Evolutionary conservation across 805 yeast genomes (phyloP).

Genomic region (Saturnispora hagleri): DNA sequence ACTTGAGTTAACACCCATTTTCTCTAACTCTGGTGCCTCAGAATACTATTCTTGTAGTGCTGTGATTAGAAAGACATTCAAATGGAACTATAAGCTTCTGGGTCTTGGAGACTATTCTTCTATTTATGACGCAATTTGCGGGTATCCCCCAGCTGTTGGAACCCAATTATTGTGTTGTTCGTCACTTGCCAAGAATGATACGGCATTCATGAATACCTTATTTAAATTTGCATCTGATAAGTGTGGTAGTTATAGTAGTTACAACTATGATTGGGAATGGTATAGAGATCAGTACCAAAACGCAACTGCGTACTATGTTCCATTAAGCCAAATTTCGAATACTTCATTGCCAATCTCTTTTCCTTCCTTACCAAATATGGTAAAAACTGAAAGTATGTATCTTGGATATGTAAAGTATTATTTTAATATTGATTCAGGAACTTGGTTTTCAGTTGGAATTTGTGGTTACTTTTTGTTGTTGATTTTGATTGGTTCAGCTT

Average conservation of each 20-base stretch:
- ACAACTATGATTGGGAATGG: constrained; percentile 16
- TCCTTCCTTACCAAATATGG: constrained; percentile 12
- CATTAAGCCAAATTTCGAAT: constrained; percentile 2
- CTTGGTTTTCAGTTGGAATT: constrained; percentile 29
- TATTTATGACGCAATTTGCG: constrained; percentile 6
- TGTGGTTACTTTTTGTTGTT: constrained; percentile 32
- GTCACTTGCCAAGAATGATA: background rate
- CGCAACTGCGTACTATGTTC: constrained; percentile 7
- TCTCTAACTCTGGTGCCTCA: constrained; percentile 5
- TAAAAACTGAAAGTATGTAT: background rate
- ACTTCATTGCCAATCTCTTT: constrained; percentile 8
- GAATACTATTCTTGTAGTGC: constrained; percentile 14
- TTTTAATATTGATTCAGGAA: constrained; percentile 20
- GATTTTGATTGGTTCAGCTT: constrained; percentile 27
- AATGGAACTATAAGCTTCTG: constrained; percentile 10
- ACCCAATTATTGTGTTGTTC: constrained; percentile 11
- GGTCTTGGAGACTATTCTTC: constrained; percentile 1
- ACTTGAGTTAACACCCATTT: constrained; percentile 1
- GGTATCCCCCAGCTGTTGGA: constrained; percentile 16
- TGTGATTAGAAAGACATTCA: constrained; percentile 2
- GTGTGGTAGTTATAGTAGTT: constrained; percentile 13
- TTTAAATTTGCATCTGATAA: background rate
- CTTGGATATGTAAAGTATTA: constrained; percentile 13
- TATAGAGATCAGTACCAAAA: constrained; percentile 6
- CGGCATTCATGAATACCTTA: background rate